Percentiles rank a stretch among this genome's conserved stretches.
Conservation (phyloP, 1,139 yeast species). For the Yamadazyma diddensiae region DNA sequence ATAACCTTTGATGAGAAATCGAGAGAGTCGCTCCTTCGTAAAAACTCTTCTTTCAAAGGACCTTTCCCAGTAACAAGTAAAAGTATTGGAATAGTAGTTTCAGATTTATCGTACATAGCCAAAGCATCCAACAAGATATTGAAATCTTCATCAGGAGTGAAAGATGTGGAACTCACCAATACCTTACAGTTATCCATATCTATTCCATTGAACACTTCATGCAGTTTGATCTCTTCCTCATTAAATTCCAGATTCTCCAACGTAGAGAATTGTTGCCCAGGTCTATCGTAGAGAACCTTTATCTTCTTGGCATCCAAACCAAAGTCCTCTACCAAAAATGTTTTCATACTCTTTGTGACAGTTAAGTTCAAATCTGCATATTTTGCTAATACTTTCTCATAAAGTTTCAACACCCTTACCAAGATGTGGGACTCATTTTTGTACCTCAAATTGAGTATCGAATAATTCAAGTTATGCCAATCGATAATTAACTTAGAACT, state of each 20-base stretch:
- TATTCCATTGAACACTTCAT: constrained; percentile 38
- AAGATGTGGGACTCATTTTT: constrained; percentile 54
- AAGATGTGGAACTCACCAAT: constrained; percentile 83
- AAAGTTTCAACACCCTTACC: constrained; percentile 54
- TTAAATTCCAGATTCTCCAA: constrained; percentile 16
- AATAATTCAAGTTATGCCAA: constrained; percentile 94
- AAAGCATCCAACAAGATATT: constrained; percentile 67
- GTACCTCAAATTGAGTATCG: constrained; percentile 71
- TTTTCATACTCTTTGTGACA: constrained; percentile 75
- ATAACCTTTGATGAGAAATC: constrained; percentile 46
- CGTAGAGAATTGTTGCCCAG: constrained; percentile 67
- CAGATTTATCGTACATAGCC: constrained; percentile 48
- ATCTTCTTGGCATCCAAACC: constrained; percentile 35
- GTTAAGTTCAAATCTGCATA: constrained; percentile 65
- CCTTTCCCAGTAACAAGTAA: constrained; percentile 94
- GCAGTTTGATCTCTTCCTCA: constrained; percentile 34
- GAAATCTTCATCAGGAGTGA: constrained; percentile 94
- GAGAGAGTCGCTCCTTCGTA: constrained; percentile 41
- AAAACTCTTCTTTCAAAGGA: constrained; percentile 59
- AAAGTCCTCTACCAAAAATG: constrained; percentile 55
- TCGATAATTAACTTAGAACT: constrained; percentile 74
- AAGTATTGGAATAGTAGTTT: constrained; percentile 48
- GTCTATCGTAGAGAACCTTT: constrained; percentile 66
- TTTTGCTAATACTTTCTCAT: constrained; percentile 59
- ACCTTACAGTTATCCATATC: constrained; percentile 49